Evolutionary conservation across 306 rosid species (phyloP).

Genomic region (Rubus idaeus): DNA sequence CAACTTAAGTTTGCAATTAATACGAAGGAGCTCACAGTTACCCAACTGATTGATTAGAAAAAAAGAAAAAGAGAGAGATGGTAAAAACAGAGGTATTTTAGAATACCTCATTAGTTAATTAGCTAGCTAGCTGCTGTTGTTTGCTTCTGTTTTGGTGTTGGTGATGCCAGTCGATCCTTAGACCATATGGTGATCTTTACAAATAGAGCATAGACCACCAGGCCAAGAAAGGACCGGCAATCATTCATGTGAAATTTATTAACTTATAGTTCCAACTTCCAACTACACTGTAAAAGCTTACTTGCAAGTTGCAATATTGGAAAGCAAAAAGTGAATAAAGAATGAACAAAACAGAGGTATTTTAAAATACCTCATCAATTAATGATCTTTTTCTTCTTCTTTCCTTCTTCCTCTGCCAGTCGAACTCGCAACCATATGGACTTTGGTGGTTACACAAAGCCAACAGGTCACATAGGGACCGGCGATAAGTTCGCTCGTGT

Average conservation of each 20-base stretch:
- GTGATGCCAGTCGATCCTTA: neutral
- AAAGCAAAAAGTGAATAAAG: neutral
- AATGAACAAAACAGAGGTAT: neutral
- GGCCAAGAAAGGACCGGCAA: neutral
- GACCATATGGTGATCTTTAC: neutral
- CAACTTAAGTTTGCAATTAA: too few species aligned
- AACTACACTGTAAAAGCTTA: too few species aligned
- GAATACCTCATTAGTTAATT: neutral
- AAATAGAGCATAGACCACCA: neutral
- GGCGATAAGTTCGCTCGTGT: neutral
- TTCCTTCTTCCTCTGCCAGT: neutral
- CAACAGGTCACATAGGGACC: neutral
- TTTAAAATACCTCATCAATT: neutral
- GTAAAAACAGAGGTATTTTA: neutral
- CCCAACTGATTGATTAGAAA: too few species aligned
- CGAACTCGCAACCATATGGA: neutral
- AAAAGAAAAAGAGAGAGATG: too few species aligned
- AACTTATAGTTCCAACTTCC: too few species aligned
- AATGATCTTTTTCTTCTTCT: neutral
- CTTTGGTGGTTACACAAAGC: neutral
- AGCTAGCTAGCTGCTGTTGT: neutral
- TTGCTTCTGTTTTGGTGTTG: neutral
- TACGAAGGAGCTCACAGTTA: too few species aligned
- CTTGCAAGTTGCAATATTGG: too few species aligned
- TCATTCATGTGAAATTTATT: neutral